phyloP scores from a whole-genome alignment of 2,329 filamentous ascomycete genomes.

The Exutisphaerella laricina region DNA sequence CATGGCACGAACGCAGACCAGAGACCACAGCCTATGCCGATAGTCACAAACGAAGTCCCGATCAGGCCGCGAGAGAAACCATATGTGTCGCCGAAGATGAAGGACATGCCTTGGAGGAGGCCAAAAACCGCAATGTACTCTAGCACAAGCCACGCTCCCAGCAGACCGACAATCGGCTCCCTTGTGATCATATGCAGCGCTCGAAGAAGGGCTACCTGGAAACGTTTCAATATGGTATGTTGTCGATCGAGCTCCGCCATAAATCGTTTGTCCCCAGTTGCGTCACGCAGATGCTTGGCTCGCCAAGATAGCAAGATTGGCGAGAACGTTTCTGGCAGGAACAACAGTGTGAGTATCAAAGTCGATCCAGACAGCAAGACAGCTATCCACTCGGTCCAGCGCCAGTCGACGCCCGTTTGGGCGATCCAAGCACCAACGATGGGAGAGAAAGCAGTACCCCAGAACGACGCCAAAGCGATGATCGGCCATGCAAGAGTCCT shows the following conservation, averaged over 20 bases:
- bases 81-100: slow-evolving; percentile 43
- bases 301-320: slow-evolving; percentile 34
- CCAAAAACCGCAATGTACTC: slow-evolving; percentile 52
- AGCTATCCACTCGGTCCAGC: slow-evolving; percentile 39
- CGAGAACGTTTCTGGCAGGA: slow-evolving; percentile 47
- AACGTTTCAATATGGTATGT: slow-evolving; percentile 13
- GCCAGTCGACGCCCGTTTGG: slow-evolving; percentile 23
- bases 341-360: slow-evolving; percentile 31
- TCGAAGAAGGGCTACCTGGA: slow-evolving; percentile 17
- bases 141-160: slow-evolving; percentile 48
- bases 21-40: slow-evolving; percentile 36
- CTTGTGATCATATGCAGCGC: slow-evolving; percentile 23
- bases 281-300: slow-evolving; percentile 25
- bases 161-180: slow-evolving; percentile 43
- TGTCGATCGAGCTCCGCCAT: slow-evolving; percentile 20
- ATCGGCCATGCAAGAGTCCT: slow-evolving; percentile 23
- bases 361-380: slow-evolving; percentile 22
- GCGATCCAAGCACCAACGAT: slow-evolving; percentile 16
- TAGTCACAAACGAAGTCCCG: slow-evolving; percentile 42
- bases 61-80: slow-evolving; percentile 39
- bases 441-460: slow-evolving; percentile 18
- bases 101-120: slow-evolving; percentile 48
- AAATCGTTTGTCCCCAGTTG: slow-evolving; percentile 22
- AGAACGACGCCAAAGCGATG: slow-evolving; percentile 19
- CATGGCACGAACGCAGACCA: slow-evolving; percentile 14